Evolutionary conservation across 805 yeast genomes (phyloP), one percentile per base, ranked within the genome.

Genomic region (Yarrowia yakushimensis): DNA sequence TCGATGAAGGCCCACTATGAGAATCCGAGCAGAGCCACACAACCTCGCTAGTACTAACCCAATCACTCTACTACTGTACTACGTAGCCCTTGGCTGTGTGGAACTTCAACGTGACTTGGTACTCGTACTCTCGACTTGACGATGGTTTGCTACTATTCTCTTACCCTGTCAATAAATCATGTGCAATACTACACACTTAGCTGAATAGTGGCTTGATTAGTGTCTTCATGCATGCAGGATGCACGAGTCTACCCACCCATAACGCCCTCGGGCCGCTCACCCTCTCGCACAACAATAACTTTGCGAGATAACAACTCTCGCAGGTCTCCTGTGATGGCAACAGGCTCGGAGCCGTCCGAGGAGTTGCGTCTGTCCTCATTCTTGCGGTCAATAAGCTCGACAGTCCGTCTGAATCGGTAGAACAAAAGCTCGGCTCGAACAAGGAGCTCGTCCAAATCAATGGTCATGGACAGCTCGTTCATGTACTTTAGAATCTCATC

Each of bases 401-500:
- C 82, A 80, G 91, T 86, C 65, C 90, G 85, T 69, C 84, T 82
- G 73, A 91, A 94, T 66, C 88, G 83, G 66, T 89, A 78, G 70
- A 91, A 94, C 36, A 93, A 76, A 30, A 90, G 78, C 71, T 94
- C 98, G 4, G 96, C 86, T 42, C 97, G 79, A n/a, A 88, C 84
- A 60, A 93, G 78, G 45, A 91, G 76, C 67, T 89, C 96, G 50
- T 87, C 83, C 68, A 91, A 76, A 63, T 89, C 85, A 77, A 90
- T 78, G 2, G 85, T 81, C 78, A 87, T 87, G 55, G 90, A 85
- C 64, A 94, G 79, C 69, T 93, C 97, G 74, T 94, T 94, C 83
- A 93, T 88, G 72, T 88, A 94, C 76, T 88, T 90, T 69, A 94
- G 80, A 25, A 94, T 92, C 72, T 93, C 97, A 71, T 94, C 98